Base-by-base conservation (phyloP, 495 filamentous ascomycete species). In the Trichodelitschia bisporula region DNA sequence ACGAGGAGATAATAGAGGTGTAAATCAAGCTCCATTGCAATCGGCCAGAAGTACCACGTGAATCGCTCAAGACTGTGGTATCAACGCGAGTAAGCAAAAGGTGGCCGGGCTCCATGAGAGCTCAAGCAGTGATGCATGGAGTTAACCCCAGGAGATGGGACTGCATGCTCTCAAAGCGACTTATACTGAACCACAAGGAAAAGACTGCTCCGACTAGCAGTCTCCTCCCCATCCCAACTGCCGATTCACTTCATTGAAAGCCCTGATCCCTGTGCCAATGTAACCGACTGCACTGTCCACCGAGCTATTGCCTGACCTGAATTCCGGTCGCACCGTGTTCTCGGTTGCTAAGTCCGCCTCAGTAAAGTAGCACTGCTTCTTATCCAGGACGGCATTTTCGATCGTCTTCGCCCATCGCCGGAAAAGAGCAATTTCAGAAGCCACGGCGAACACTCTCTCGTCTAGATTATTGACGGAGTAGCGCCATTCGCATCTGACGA, bases 401-500 rank as follows among this genome's bases (percentile, higher is more conserved):
- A 25, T 12, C 21, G 21, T 12, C 8, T 12, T 8, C 8, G 8
- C 12, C 42, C 45, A 41, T 26, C 34, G 36, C 24, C 36, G 32
- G 18, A 39, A 33, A 43, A 43, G 47, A 15, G 38, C 24, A 31
- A 35, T 35, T 32, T 49, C 46, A 19, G 34, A 42, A 3, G 47
- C 23, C 2, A 36, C 38, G 0, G 36, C 52, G 45, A 62, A 68
- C 16, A 41, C 36, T 32, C 45, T 54, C 18, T 21, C 34, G 2
- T 28, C 31, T 5, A 28, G 40, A 6, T 35, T 34, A 9, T 26
- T 26, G 8, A 34, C 37, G 12, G 60, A 59, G 38, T 55, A 72
- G 8, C 46, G 42, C 62, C 61, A 73, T 2, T 63, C 52, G 0
- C 52, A 54, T 15, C 52, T 43, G 2, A 58, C 60, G 3, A 73